Base-by-base conservation (phyloP, 2,329 filamentous ascomycete species). In the Cercospora sesami region DNA sequence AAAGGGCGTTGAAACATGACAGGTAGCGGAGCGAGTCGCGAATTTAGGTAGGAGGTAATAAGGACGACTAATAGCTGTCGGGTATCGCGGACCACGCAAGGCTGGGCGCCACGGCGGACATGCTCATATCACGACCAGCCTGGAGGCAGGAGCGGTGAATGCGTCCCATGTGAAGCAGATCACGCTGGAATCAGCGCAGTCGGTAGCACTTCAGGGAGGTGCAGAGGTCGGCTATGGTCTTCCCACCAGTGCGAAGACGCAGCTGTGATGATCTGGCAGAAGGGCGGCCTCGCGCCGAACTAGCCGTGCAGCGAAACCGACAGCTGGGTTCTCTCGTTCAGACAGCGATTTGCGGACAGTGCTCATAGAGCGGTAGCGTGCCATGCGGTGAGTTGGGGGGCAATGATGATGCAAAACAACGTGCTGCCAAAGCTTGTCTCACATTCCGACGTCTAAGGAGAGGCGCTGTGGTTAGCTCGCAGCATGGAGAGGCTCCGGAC, bases 341-440 rank as follows among this genome's bases (percentile, higher is more conserved):
- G 48, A 16, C 23, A 28, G 21, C 48, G 48, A 53, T 28, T 23
- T 53, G 48, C 48, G 26, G 48, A 53, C 48, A n/a, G 36, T 39
- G 36, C 36, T 39, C 36, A 39, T n/a, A 8, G 36, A 39, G 14
- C 36, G 36, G 36, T 16, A 39, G 36, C 16, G 36, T 39, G 48
- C 45, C 45, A 51, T 53, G 48, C 48, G 48, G 48, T 53, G 48
- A 26, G 48, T 16, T 26, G 21, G 21, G 23, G 48, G 48, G 12
- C 48, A 26, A 53, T 53, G 48, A 53, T 53, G 48, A 39, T 42
- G 33, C 59, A 39, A 60, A n/a, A 42, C 36, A 28, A 36, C 26
- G 42, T 53, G 62, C 18, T 18, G 31, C 48, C 31, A 64, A 64
- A 45, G 62, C 62, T 58, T 64, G 62, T 64, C 62, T 64, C 62